phyloP scores from a whole-genome alignment of 2,329 filamentous ascomycete species.

The Aspergillus eucalypticola region DNA sequence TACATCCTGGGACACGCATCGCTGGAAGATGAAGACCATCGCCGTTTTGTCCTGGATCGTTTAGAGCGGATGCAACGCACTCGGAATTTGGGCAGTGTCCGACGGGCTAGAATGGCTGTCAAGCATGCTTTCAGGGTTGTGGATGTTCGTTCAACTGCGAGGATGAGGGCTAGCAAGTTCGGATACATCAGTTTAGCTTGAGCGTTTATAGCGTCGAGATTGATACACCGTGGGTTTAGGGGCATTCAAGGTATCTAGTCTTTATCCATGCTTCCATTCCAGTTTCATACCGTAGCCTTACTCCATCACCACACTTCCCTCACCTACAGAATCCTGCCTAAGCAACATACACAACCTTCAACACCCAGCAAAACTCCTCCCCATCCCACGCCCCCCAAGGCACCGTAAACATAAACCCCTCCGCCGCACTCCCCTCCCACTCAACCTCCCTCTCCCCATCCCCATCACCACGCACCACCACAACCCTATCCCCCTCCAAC shows the following conservation, averaged over 20 bases:
- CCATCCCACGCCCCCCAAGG: neutral
- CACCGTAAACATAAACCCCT: neutral
- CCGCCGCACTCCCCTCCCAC: neutral
- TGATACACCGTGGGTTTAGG: too few species aligned
- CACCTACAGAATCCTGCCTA: neutral
- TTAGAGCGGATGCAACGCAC: slow-evolving; percentile 24
- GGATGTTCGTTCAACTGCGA: neutral
- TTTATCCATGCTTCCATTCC: too few species aligned
- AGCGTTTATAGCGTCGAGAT: too few species aligned
- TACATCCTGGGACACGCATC: slow-evolving; percentile 28
- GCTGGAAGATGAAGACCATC: slow-evolving; percentile 26
- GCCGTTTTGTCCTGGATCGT: slow-evolving; percentile 33
- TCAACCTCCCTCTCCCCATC: neutral
- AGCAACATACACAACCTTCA: slow-evolving; percentile 1
- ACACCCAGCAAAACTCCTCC: neutral
- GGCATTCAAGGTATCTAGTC: too few species aligned
- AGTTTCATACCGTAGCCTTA: too few species aligned
- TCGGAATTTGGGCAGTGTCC: slow-evolving; percentile 33
- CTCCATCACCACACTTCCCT: neutral
- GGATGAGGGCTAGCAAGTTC: neutral
- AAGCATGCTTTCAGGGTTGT: slow-evolving; percentile 20
- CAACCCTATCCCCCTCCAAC: slow-evolving; percentile 50
- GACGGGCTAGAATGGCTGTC: slow-evolving; percentile 23
- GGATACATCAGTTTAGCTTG: neutral
- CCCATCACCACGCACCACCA: slow-evolving; percentile 41